Evolutionary conservation across 1,284 basidiomycete genomes (phyloP).

Genomic region (Marasmius oreades): DNA sequence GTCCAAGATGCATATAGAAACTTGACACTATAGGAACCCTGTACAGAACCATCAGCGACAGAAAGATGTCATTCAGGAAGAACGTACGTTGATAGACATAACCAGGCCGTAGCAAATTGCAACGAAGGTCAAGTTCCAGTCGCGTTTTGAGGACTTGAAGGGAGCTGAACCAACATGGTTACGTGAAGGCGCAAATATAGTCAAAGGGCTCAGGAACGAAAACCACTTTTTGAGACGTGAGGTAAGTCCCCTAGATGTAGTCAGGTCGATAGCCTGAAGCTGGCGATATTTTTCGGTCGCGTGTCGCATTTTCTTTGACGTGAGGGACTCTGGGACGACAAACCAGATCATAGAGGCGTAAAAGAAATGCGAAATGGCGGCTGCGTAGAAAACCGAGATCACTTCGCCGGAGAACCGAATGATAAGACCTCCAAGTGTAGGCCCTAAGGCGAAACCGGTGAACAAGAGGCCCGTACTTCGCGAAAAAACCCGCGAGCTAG

Average conservation of each 20-base stretch:
- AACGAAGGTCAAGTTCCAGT: constrained; percentile 70
- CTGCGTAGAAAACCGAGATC: constrained; percentile 72
- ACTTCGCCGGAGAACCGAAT: constrained; percentile 53
- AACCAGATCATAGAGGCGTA: constrained; percentile 52
- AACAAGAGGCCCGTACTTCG: constrained; percentile 49
- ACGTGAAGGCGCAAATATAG: constrained; percentile 55
- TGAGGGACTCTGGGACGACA: constrained; percentile 75
- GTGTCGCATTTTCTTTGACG: constrained; percentile 36
- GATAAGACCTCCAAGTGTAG: constrained; percentile 64
- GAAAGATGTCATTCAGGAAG: background rate
- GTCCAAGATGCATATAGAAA: constrained; percentile 66
- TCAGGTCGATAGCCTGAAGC: constrained; percentile 20
- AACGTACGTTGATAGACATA: constrained; percentile 49
- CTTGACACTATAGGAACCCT: constrained; percentile 66
- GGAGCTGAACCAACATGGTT: constrained; percentile 28
- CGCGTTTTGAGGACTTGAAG: constrained; percentile 39
- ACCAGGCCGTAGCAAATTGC: constrained; percentile 54
- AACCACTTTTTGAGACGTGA: constrained; percentile 37
- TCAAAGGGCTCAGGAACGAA: constrained; percentile 62
- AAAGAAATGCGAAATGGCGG: constrained; percentile 42
- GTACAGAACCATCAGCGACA: background rate
- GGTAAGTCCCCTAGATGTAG: constrained; percentile 27
- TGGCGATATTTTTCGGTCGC: constrained; percentile 33
- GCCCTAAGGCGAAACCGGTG: constrained; percentile 34
- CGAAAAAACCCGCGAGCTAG: constrained; percentile 61